Evolutionary conservation across 139 green algal genomes (phyloP), one percentile per base, ranked within the genome.

Genomic region (Dunaliella sp.): DNA sequence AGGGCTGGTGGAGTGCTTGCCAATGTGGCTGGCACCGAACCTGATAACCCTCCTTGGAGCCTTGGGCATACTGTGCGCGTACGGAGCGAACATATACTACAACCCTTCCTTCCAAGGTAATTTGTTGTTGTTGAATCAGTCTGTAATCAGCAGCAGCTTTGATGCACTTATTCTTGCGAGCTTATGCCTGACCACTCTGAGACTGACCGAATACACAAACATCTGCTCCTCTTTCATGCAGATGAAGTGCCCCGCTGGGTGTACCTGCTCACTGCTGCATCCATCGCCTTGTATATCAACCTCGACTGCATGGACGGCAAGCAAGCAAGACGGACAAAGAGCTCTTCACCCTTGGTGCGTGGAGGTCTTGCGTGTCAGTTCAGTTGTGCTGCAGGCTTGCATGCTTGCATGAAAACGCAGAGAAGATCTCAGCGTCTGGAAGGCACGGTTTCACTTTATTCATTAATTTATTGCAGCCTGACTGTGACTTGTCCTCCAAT

Each of bases 231-330:
- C n/a, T n/a, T n/a, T n/a, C n/a, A 26, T 65, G 48, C 48, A 65
- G 48, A 65, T 32, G 83, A 87, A 16, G 89, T 86, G 0, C 94
- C 95, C 0, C 1, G 73, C 3, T 98, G 95, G 95, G 77, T 95
- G 0, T 96, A 94, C 86, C 85, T 91, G 1, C 80, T 92, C 28
- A 88, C 84, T 57, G 93, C 87, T 24, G 24, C 88, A 1, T 86
- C 91, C 1, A 84, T 95, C 7, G 81, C 95, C 1, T n/a, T 90
- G 28, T 96, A 96, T 84, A 90, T 96, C 78, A 96, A 97, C 80
- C 92, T 99, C 86, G 97, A 99, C 92, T 96, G 93, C 86, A 90
- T 99, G 32, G 97, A 99, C 73, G 95, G 96, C 87, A 98, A 98
- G 90, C 97, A 99, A 83, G 97, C 97, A 1, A 89, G 97, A 25